Conservation (phyloP, 108 stramenopile genomes). For the Nitzschia palea region DNA sequence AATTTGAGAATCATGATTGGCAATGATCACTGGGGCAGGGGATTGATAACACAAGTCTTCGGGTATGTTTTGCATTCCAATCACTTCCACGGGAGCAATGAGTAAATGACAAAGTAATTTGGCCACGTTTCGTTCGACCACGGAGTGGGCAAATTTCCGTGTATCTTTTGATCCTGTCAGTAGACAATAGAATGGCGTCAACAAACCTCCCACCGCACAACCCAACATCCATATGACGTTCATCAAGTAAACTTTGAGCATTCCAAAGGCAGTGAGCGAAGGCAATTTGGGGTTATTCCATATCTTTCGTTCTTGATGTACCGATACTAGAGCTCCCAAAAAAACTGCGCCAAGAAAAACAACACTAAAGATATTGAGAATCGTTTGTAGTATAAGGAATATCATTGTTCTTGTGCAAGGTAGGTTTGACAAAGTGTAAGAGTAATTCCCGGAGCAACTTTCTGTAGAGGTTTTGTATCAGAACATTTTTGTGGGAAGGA, state of each 20-base stretch:
- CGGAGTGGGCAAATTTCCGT: slow-evolving; percentile 37
- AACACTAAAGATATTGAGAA: not conserved
- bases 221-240: slow-evolving; percentile 70
- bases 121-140: slow-evolving; percentile 36
- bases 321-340: slow-evolving; percentile 22
- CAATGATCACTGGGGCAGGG: slow-evolving; percentile 76
- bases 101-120: slow-evolving; percentile 18
- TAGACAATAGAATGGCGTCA: slow-evolving; percentile 44
- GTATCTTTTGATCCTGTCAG: slow-evolving; percentile 21
- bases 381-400: too few species aligned
- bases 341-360: slow-evolving; percentile 5
- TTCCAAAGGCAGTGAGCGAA: slow-evolving; percentile 49
- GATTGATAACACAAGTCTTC: not conserved
- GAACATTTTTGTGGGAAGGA: too few species aligned
- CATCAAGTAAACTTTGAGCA: slow-evolving; percentile 61
- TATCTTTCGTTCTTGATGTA: slow-evolving; percentile 72
- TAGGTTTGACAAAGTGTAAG: too few species aligned
- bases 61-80: slow-evolving; percentile 53
- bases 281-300: slow-evolving; percentile 60
- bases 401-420: too few species aligned
- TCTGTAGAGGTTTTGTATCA: too few species aligned
- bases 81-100: slow-evolving; percentile 57
- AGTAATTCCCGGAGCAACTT: too few species aligned
- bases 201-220: slow-evolving; percentile 48
- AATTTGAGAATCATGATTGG: slow-evolving; percentile 81